Percentiles rank a stretch among this genome's conserved stretches.
These are phyloP conservation scores for Macrophomina pseudophaseolina DNA, from an alignment of 2,329 filamentous ascomycete species.

Conservation along the genomic window DNA sequence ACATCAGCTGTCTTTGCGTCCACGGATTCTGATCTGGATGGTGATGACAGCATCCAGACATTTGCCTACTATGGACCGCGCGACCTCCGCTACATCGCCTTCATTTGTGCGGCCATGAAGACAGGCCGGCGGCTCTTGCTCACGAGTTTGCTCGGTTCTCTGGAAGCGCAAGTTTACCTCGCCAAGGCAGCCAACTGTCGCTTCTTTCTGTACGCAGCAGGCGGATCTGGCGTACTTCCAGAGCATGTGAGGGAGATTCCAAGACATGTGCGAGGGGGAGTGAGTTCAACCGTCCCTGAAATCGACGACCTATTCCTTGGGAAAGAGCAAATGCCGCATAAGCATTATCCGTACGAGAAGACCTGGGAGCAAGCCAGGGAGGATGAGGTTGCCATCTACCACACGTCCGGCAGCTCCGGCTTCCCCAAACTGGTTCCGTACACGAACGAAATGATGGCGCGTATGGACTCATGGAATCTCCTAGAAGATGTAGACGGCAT, in stretches of 20 bases:
- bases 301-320: not conserved
- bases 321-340: slow-evolving; percentile 18
- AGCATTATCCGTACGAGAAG: slow-evolving; percentile 32
- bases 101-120: slow-evolving; percentile 29
- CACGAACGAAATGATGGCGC: slow-evolving; percentile 30
- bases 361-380: slow-evolving; percentile 33
- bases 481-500: slow-evolving; percentile 26
- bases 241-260: slow-evolving; percentile 28
- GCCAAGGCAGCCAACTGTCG: slow-evolving; percentile 21
- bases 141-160: not conserved
- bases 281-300: not conserved
- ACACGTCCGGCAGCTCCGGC: slow-evolving; percentile 43
- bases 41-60: not conserved
- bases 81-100: slow-evolving; percentile 30
- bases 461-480: slow-evolving; percentile 25
- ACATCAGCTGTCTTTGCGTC: not conserved
- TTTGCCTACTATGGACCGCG: slow-evolving; percentile 27
- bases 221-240: not conserved
- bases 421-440: slow-evolving; percentile 30
- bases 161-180: slow-evolving; percentile 24
- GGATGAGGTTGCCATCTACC: slow-evolving; percentile 36
- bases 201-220: slow-evolving; percentile 26
- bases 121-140: slow-evolving; percentile 26
- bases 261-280: not conserved
- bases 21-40: not conserved